These are phyloP conservation scores for Microstegium vimineum DNA, from an alignment of 176 grass and related monocot genomes.

Conservation along the genomic window DNA sequence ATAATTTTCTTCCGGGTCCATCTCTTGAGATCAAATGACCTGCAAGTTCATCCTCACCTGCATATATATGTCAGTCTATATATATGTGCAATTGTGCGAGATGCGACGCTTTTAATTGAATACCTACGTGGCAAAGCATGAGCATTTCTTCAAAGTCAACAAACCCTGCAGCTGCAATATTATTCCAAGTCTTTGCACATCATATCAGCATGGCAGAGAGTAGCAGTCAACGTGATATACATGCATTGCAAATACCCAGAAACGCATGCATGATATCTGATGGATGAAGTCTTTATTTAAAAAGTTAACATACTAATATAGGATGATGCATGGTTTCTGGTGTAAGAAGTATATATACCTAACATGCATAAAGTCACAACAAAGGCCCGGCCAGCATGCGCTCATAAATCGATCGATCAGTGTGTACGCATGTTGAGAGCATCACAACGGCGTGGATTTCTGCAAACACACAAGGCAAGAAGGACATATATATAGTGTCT, in stretches of 20 bases:
- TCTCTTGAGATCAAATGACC: neutral
- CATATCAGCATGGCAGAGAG: neutral
- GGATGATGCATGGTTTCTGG: neutral
- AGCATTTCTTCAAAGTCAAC: neutral
- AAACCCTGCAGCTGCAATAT: neutral
- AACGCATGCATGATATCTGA: neutral
- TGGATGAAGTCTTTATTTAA: neutral
- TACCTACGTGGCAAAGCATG: too few relatives aligned
- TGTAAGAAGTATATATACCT: too few relatives aligned
- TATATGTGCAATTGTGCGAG: neutral
- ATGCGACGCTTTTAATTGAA: neutral
- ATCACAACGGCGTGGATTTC: neutral
- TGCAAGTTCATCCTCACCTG: neutral
- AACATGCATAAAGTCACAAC: neutral
- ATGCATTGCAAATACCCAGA: neutral
- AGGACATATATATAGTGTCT: too few relatives aligned
- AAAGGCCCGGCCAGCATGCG: neutral
- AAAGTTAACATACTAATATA: neutral
- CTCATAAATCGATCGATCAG: neutral
- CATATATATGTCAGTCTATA: too few relatives aligned
- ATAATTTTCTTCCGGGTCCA: neutral
- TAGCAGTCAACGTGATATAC: neutral
- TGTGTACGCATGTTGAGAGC: neutral
- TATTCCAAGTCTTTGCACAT: neutral
- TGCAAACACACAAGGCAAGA: neutral